phyloP scores from a whole-genome alignment of 805 yeast species.

The Huiozyma naganishii region DNA sequence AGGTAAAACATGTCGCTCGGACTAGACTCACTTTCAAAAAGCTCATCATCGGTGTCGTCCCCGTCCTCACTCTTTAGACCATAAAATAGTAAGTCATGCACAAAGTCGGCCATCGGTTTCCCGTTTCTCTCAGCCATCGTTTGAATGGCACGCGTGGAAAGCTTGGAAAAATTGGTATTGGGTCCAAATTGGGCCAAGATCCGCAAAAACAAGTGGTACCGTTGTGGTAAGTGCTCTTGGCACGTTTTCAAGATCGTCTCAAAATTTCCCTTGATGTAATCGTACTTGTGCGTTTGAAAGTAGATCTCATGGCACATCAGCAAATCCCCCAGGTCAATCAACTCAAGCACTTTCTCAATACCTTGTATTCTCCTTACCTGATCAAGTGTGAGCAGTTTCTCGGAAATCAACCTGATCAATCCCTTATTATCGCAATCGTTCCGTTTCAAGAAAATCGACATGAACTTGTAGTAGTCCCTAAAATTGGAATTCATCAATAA shows the following conservation, averaged over 20 bases:
- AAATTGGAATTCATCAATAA: constrained; percentile 14
- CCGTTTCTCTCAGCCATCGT: constrained; percentile 8
- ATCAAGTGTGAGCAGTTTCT: constrained; percentile 21
- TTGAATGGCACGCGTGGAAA: constrained; percentile 8
- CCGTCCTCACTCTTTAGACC: constrained; percentile 2
- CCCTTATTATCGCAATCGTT: constrained; percentile 16
- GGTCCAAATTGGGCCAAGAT: constrained; percentile 17
- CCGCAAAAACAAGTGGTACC: constrained; percentile 11
- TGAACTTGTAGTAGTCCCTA: constrained; percentile 23
- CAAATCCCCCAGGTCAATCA: constrained; percentile 5
- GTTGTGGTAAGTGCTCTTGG: constrained; percentile 3
- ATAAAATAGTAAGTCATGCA: constrained; percentile 10
- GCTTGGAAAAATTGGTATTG: constrained; percentile 5
- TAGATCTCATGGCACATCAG: constrained; percentile 7
- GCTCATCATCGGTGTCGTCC: constrained; percentile 1
- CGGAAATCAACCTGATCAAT: constrained; percentile 15
- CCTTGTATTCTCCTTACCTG: constrained; percentile 19
- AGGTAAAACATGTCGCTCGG: neutral
- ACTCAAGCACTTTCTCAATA: constrained; percentile 7
- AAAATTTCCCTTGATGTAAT: constrained; percentile 16
- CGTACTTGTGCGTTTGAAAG: constrained; percentile 15
- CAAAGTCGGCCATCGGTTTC: constrained; percentile 3
- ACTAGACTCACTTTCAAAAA: constrained; percentile 5
- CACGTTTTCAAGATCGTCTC: constrained; percentile 11
- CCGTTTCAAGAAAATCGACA: constrained; percentile 25